phyloP scores from a whole-genome alignment of 2,329 filamentous ascomycete genomes.

The Epicoccum sorghinum region DNA sequence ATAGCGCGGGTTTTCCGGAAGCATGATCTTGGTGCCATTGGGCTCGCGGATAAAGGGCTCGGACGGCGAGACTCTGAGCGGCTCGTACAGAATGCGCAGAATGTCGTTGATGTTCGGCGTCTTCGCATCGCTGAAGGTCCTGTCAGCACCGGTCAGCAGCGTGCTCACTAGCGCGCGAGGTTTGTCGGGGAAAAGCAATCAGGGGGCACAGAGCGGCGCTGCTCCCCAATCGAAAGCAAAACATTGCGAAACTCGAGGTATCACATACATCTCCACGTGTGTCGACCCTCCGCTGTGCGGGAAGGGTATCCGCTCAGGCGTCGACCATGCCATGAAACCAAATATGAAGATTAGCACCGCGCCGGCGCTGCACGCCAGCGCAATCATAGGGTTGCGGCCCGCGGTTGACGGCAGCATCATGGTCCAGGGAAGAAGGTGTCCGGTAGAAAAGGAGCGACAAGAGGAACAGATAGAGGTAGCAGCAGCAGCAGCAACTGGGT shows the following conservation, averaged over 20 bases:
- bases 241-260: neutral
- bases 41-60: slow-evolving; percentile 40
- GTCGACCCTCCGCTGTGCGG: slow-evolving; percentile 20
- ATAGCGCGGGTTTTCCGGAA: slow-evolving; percentile 41
- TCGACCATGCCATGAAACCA: slow-evolving; percentile 44
- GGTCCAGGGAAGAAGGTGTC: slow-evolving; percentile 14
- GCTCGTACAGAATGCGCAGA: slow-evolving; percentile 39
- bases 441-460: slow-evolving; percentile 16
- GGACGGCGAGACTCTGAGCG: slow-evolving; percentile 35
- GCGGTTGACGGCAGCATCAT: slow-evolving; percentile 42
- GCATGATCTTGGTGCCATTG: slow-evolving; percentile 36
- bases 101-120: slow-evolving; percentile 42
- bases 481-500: slow-evolving; percentile 14
- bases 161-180: slow-evolving; percentile 1
- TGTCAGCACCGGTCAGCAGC: slow-evolving; percentile 25
- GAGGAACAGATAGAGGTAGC: neutral
- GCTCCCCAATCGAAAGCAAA: neutral
- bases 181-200: neutral
- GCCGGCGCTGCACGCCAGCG: slow-evolving; percentile 39
- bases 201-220: neutral
- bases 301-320: slow-evolving; percentile 34
- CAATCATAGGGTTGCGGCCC: slow-evolving; percentile 40
- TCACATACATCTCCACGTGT: slow-evolving; percentile 36
- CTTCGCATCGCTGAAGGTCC: slow-evolving; percentile 28
- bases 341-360: slow-evolving; percentile 42